Conservation (phyloP, 2,329 filamentous ascomycete species). For the Penicillium sp. region DNA sequence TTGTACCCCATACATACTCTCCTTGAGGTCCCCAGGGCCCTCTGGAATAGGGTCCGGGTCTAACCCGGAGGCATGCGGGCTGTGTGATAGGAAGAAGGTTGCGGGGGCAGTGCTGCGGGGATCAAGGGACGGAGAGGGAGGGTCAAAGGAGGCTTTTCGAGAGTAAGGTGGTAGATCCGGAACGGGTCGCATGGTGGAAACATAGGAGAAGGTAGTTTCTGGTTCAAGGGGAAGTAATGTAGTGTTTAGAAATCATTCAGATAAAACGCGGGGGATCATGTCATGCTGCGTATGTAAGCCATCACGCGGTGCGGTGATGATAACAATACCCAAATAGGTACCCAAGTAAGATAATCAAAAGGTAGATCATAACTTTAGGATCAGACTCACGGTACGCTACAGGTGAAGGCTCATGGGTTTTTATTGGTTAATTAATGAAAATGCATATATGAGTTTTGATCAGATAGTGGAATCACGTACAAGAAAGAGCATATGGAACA, state of each 20-base stretch:
- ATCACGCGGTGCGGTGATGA: slow-evolving; percentile 10
- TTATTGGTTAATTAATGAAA: not conserved
- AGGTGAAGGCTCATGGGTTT: not conserved
- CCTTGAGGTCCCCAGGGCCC: slow-evolving; percentile 31
- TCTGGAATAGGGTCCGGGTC: slow-evolving; percentile 35
- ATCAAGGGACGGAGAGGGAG: slow-evolving; percentile 34
- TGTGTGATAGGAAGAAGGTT: slow-evolving; percentile 61
- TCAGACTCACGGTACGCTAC: not conserved
- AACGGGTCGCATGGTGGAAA: slow-evolving; percentile 38
- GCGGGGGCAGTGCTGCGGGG: slow-evolving; percentile 48
- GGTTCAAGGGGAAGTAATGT: not conserved
- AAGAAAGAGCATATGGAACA: not conserved
- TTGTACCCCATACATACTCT: slow-evolving; percentile 58
- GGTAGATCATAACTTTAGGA: not conserved
- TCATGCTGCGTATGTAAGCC: slow-evolving; percentile 22
- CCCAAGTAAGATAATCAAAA: not conserved
- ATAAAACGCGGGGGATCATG: slow-evolving; percentile 6
- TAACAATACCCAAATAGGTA: not conserved
- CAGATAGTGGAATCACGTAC: not conserved
- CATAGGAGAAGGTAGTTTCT: not conserved
- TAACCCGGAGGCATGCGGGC: slow-evolving; percentile 43
- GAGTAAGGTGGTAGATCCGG: slow-evolving; percentile 34
- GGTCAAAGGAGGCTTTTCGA: slow-evolving; percentile 38
- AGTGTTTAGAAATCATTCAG: not conserved
- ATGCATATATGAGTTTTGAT: not conserved